Percentiles rank a stretch among this genome's conserved stretches.
Evolutionary conservation across 2,329 filamentous ascomycete species (phyloP).

Genomic region (Cercospora beticola): DNA sequence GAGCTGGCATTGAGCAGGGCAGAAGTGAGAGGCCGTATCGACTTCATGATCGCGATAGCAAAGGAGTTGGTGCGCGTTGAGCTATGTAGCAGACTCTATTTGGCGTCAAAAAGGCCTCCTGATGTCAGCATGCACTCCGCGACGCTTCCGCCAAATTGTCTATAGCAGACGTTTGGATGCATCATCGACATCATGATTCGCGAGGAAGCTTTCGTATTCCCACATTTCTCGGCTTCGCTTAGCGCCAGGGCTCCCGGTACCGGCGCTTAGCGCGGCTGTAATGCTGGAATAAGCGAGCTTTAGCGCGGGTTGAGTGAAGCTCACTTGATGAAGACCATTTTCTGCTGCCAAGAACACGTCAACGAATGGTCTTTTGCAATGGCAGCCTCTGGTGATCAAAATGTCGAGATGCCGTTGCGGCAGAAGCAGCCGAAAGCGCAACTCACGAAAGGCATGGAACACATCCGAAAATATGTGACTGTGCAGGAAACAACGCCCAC

Average conservation of each 20-base stretch:
- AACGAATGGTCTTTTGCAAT: slow-evolving; percentile 20
- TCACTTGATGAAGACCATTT: slow-evolving; percentile 13
- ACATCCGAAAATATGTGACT: slow-evolving; percentile 52
- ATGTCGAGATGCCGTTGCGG: slow-evolving; percentile 22
- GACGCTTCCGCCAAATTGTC: not conserved
- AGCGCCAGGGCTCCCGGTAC: not conserved
- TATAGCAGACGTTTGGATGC: not conserved
- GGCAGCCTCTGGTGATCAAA: slow-evolving; percentile 18
- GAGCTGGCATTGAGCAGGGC: slow-evolving; percentile 24
- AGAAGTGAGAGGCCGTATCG: slow-evolving; percentile 29
- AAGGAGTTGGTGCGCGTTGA: not conserved
- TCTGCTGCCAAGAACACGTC: slow-evolving; percentile 22
- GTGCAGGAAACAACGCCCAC: slow-evolving; percentile 38
- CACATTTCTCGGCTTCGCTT: not conserved
- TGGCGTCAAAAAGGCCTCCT: not conserved
- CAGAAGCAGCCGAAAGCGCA: slow-evolving; percentile 43
- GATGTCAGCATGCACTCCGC: not conserved
- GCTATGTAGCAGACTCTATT: slow-evolving; percentile 5
- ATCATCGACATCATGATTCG: slow-evolving; percentile 1
- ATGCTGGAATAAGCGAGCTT: not conserved
- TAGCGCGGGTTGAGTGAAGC: not conserved
- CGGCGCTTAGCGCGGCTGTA: not conserved
- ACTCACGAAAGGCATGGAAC: slow-evolving; percentile 54
- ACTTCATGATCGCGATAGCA: slow-evolving; percentile 29
- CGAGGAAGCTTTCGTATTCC: not conserved